Conservation (phyloP, 148 eudicot genomes). For the Cornus florida region DNA sequence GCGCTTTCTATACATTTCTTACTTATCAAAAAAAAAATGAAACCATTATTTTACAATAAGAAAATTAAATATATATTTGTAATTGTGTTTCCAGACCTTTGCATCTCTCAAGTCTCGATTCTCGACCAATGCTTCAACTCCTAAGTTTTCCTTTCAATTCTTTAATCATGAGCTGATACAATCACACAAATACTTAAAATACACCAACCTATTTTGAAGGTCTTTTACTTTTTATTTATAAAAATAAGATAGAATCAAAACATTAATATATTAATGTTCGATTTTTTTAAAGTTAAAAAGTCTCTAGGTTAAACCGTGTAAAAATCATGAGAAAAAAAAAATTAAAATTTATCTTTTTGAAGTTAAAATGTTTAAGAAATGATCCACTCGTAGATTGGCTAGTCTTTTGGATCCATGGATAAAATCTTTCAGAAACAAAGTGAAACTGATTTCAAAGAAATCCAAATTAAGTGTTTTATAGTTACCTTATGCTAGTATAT, state of each 20-base stretch:
- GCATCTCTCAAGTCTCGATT: neutral
- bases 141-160: neutral
- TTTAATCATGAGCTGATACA: neutral
- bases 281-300: no score
- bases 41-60: neutral
- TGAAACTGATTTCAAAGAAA: neutral
- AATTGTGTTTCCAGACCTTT: neutral
- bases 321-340: no score
- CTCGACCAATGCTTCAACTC: neutral
- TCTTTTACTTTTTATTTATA: no score
- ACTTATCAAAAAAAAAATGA: no score
- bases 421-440: neutral
- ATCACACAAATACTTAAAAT: no score
- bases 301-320: no score
- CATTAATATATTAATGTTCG: neutral
- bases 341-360: no score
- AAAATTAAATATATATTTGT: no score
- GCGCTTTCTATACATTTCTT: no score
- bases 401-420: neutral
- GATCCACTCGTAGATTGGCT: neutral
- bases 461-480: neutral
- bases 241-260: neutral
- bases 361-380: no score
- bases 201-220: neutral
- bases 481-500: neutral